Evolutionary conservation across 2,329 filamentous ascomycete genomes (phyloP).

Genomic region (Calonectria pseudoturangicola): DNA sequence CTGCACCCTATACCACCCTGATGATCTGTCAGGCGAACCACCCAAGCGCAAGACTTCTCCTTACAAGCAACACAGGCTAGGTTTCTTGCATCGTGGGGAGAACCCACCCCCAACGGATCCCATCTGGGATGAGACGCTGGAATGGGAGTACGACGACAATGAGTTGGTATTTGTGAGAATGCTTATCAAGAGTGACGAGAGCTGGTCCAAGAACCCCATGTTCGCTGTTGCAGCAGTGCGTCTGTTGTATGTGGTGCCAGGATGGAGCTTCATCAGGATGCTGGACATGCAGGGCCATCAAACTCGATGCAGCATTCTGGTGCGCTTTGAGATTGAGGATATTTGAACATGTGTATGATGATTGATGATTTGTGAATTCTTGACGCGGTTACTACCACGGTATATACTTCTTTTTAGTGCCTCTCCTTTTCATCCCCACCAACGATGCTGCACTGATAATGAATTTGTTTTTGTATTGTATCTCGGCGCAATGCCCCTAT

Average conservation of each 20-base stretch:
- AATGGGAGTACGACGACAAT: conserved; percentile 82
- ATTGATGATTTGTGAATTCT: conserved; percentile 8
- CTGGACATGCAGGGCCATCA: conserved; percentile 78
- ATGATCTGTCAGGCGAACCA: conserved; percentile 66
- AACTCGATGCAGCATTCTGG: conserved; percentile 76
- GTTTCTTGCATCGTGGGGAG: conserved; percentile 74
- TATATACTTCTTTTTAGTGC: background rate
- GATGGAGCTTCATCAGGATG: conserved; percentile 80
- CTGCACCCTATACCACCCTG: conserved; percentile 77
- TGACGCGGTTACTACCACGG: conserved; percentile 19
- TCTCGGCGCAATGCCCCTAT: background rate
- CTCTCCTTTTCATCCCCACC: background rate
- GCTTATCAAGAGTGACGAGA: conserved; percentile 80
- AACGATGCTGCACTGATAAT: background rate
- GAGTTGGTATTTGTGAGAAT: conserved; percentile 79
- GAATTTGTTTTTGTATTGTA: background rate
- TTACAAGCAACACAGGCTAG: conserved; percentile 76
- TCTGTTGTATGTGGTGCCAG: conserved; percentile 72
- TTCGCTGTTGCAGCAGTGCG: conserved; percentile 77
- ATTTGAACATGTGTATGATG: conserved; percentile 39
- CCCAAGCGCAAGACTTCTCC: conserved; percentile 77
- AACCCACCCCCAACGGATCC: conserved; percentile 77
- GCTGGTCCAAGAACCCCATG: conserved; percentile 77
- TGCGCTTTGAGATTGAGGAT: conserved; percentile 75
- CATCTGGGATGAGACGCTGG: conserved; percentile 78